A percentile compares a stretch with the other conserved stretches of the same genome.
Conservation (phyloP, 2,329 filamentous ascomycete species). For the Cordyceps pruinosa region DNA sequence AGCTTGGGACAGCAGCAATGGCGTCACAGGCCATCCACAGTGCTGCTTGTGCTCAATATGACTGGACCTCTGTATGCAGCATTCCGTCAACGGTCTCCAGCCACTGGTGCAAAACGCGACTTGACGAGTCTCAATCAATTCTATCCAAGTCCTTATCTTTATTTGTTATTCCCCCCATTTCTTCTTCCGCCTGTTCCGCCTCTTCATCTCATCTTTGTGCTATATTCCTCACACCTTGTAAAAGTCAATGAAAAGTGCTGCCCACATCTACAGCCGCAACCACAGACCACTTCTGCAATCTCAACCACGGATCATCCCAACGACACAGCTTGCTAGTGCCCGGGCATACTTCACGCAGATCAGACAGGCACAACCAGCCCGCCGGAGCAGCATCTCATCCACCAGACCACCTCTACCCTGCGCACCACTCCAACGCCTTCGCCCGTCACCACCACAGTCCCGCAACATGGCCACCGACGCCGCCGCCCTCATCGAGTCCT, state of each 20-base stretch:
- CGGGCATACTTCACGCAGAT: not conserved
- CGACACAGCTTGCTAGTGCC: not conserved
- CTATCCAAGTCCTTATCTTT: not conserved
- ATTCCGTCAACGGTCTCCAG: not conserved
- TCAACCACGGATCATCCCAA: not conserved
- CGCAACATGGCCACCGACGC: conserved; percentile 10
- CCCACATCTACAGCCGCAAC: not conserved
- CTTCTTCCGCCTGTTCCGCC: not conserved
- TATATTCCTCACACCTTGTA: not conserved
- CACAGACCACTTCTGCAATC: not conserved
- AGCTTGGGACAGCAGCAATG: not conserved
- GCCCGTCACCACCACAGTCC: not conserved
- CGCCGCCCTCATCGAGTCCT: conserved; percentile 52
- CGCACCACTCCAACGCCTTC: not conserved
- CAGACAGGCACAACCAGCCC: not conserved
- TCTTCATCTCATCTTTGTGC: not conserved
- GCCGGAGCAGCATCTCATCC: not conserved
- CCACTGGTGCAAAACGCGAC: not conserved
- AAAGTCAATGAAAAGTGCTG: not conserved
- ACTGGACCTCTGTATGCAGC: conserved; percentile 1
- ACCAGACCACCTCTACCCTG: not conserved
- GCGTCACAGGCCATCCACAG: conserved; percentile 7
- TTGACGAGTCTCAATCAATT: not conserved
- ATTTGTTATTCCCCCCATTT: too few relatives aligned
- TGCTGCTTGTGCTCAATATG: not conserved